phyloP scores from a whole-genome alignment of 2,329 filamentous ascomycete species.

The Aspergillus proliferans region DNA sequence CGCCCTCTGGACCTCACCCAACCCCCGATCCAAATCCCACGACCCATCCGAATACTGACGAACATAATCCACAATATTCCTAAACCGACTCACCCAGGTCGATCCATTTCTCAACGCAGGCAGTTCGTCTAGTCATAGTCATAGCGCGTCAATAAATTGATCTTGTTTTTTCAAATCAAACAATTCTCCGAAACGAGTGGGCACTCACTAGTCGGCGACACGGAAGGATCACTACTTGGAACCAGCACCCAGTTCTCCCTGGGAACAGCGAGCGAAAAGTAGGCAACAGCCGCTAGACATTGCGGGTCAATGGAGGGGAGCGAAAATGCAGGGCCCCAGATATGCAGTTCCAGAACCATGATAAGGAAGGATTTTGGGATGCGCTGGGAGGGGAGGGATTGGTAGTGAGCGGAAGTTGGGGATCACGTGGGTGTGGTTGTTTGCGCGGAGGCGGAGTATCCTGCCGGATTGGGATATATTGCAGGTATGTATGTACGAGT shows the following conservation, averaged over 20 bases:
- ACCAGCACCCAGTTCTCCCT: constrained; percentile 62
- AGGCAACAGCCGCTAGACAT: constrained; percentile 77
- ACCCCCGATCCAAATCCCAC: constrained; percentile 44
- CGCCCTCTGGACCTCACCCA: constrained; percentile 39
- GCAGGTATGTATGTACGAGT: too few relatives aligned
- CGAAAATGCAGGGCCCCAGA: constrained; percentile 85
- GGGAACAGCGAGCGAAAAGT: constrained; percentile 60
- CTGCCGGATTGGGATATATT: too few relatives aligned
- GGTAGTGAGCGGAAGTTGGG: too few relatives aligned
- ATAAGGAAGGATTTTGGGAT: constrained; percentile 4
- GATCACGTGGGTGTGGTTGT: too few relatives aligned
- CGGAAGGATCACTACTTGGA: constrained; percentile 64
- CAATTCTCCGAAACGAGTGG: constrained; percentile 1
- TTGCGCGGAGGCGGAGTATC: too few relatives aligned
- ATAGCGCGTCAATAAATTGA: constrained; percentile 5
- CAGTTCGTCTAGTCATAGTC: constrained; percentile 44
- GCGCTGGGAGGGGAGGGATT: too few relatives aligned
- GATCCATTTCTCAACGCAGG: constrained; percentile 52
- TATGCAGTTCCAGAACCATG: constrained; percentile 68
- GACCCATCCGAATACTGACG: constrained; percentile 40
- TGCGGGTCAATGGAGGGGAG: constrained; percentile 87
- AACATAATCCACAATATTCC: constrained; percentile 50
- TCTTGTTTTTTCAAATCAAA: not conserved
- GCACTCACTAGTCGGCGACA: constrained; percentile 63
- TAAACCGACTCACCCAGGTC: constrained; percentile 48